Base-by-base conservation (phyloP, 108 stramenopile genomes). In the Asterionellopsis glacialis region DNA sequence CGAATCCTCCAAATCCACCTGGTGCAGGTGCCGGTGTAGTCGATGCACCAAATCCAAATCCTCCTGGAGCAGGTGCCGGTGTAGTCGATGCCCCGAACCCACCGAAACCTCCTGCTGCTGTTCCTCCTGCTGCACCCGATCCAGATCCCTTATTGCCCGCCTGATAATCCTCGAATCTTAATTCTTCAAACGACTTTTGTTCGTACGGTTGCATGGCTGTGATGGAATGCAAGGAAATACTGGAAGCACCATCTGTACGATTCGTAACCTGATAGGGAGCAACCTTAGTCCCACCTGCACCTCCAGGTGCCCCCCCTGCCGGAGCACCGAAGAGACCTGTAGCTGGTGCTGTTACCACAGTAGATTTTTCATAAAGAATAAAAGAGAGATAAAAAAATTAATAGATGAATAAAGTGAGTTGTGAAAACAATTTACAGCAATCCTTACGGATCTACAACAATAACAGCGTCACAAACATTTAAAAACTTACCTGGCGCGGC, bases 121-220 rank as follows among this genome's bases (percentile, higher is more conserved):
- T 19, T 16, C 72, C 21, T 6, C 68, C 42, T 18, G 64, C 55
- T 24, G 70, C 67, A 12, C 70, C 77, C 22, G 66, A 68, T 21
- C 73, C 77, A 15, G 59, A 52, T 45, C 88, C 90, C 55, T 81
- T 86, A 59, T 92, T 94, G 3, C 91, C 93, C 22, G 76, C 74
- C 57, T 51, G 41, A 67, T 93, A 94, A 74, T 97, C 97, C 63
- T 97, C 94, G 28, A 89, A 70, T 5, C 94, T 74, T 21, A 97
- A 70, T 70, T 97, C 95, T 76, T 97, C 95, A 66, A 91, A 90
- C 13, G 74, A 78, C 61, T 96, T 95, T 11, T 70, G 68, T 52
- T 83, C 85, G 59, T 95, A 97, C 51, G 70, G 77, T 22, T 79
- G 76, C 92, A 94, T 92, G 47, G 87, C 88, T 14, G 90, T 78